phyloP scores from a whole-genome alignment of 345 rosid genomes.

The Syzygium aqueum region DNA sequence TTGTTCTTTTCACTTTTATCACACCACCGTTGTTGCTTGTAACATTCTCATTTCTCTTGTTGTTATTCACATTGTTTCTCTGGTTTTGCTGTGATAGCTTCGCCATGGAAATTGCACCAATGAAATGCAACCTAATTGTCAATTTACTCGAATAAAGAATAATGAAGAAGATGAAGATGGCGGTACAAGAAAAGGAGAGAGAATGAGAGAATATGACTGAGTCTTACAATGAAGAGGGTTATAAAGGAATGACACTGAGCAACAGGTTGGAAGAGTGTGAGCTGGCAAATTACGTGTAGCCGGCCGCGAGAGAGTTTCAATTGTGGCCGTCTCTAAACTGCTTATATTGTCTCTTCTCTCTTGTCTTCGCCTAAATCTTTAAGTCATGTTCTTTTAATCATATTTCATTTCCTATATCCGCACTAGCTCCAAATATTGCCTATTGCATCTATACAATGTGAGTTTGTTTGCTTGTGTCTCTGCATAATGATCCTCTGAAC shows the following conservation, averaged over 20 bases:
- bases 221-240: background rate
- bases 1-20: slow-evolving; percentile 52
- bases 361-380: background rate
- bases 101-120: background rate
- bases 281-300: background rate
- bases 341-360: background rate
- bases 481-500: background rate
- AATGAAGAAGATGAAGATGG: background rate
- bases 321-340: background rate
- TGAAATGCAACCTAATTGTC: background rate
- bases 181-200: background rate
- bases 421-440: background rate
- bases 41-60: background rate
- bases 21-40: slow-evolving; percentile 13
- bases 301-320: background rate
- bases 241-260: background rate
- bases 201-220: background rate
- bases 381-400: background rate
- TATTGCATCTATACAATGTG: background rate
- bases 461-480: background rate
- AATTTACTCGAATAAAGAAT: background rate
- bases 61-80: background rate
- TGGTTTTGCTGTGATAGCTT: background rate
- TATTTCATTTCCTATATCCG: background rate
- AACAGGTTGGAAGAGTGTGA: background rate